Evolutionary conservation across 2,329 filamentous ascomycete genomes (phyloP), one percentile per base, ranked within the genome.

Genomic region (Diaporthe amygdali): DNA sequence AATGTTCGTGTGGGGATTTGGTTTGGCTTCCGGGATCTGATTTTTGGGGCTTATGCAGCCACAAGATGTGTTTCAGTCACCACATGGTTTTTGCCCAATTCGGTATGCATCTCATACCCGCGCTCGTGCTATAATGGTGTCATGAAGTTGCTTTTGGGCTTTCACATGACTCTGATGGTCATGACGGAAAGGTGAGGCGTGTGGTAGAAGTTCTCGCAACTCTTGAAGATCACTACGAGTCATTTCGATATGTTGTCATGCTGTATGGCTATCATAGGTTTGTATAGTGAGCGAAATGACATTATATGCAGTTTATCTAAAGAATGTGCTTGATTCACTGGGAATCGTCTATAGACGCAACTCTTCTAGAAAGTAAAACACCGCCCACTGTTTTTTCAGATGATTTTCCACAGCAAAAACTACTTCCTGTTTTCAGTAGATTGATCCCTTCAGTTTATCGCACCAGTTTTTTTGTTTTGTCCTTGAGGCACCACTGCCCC

Each of bases 331-430:
- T 68, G 52, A 59, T 44, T 59, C 52, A 15, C 51, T 68, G 44
- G 59, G 59, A 64, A 64, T 64, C 44, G 59, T 64, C 59, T 64
- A 49, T 64, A n/a, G 6, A 47, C 41, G 32, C 66, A 47, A 59
- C 37, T 14, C 17, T 25, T 68, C 66, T 68, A 68, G 41, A 68
- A 68, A 68, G 52, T 47, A 68, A 68, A 20, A 59, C 3, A 37
- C 66, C 54, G 14, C 32, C 66, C 30, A 14, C 4, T 20, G 2
- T 49, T 39, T 49, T 30, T 64, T 17, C 59, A 49, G 37, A 34
- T 25, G n/a, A 64, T 44, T 37, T 6, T 3, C n/a, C 30, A 32
- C 39, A 34, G n/a, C 44, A 5, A 12, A 49, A 37, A 25, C 4
- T 37, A 32, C 39, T 70, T 44, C 37, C 49, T 32, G 30, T 51